Percentiles rank a stretch among this genome's conserved stretches.
Conservation (phyloP, 148 eudicot genomes). For the Rhododendron kiyosumense region DNA sequence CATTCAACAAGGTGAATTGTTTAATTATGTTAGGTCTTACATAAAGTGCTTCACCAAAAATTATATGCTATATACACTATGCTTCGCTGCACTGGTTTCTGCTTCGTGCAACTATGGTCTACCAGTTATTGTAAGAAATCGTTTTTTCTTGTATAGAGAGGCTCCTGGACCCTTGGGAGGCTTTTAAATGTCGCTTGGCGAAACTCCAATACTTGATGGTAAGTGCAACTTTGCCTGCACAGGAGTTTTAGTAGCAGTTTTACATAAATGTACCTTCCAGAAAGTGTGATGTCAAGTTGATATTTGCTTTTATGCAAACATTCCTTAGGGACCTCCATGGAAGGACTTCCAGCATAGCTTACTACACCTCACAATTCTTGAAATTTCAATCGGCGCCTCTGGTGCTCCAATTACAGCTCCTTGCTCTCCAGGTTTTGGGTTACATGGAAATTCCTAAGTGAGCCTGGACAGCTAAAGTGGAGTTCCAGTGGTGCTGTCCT, state of each 20-base stretch:
- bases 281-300: slow-evolving; percentile 6
- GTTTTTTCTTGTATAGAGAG: neutral
- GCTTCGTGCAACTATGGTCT: neutral
- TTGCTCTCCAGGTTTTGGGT: neutral
- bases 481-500: slow-evolving; percentile 3
- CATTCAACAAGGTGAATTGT: no score
- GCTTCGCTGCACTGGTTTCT: neutral
- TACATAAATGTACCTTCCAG: neutral
- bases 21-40: no score
- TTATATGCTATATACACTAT: no score
- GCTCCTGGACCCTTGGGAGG: neutral
- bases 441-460: neutral
- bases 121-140: neutral
- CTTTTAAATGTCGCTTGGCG: neutral
- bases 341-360: neutral
- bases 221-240: neutral
- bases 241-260: neutral
- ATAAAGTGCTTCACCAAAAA: no score
- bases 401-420: slow-evolving; percentile 4
- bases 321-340: neutral
- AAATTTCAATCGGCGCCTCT: neutral
- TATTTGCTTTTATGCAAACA: neutral
- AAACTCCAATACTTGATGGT: neutral
- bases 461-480: slow-evolving; percentile 1
- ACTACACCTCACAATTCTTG: neutral